Evolutionary conservation across 306 rosid genomes (phyloP).

Genomic region (Malus asiatica): DNA sequence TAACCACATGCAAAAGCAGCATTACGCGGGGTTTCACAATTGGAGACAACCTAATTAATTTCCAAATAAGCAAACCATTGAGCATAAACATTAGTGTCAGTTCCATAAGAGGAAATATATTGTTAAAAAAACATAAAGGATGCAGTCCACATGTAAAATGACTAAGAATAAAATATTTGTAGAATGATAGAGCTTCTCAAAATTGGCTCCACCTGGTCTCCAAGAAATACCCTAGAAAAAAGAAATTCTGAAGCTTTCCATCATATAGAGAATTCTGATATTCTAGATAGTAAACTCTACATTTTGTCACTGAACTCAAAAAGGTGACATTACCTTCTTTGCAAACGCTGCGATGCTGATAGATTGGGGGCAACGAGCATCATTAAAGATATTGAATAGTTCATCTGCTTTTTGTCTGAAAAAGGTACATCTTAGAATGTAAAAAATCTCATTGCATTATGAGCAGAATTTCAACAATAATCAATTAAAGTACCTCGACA

Average conservation of each 20-base stretch:
- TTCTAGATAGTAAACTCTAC: not conserved
- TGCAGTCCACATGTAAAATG: not conserved
- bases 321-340: constrained; percentile 46
- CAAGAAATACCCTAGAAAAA: not conserved
- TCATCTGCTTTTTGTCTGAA: constrained; percentile 65
- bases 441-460: not conserved
- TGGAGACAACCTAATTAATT: constrained; percentile 46
- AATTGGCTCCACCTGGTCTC: not conserved
- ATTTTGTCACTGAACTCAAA: not conserved
- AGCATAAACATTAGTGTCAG: not conserved
- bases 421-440: not conserved
- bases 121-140: not conserved
- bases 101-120: not conserved
- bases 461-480: not conserved
- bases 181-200: not conserved
- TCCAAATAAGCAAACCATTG: not conserved
- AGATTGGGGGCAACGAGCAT: constrained; percentile 55
- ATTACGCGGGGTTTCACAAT: constrained; percentile 37
- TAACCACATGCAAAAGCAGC: constrained; percentile 62
- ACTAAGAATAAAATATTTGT: not conserved
- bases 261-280: not conserved
- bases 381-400: constrained; percentile 47
- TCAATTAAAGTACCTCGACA: not conserved
- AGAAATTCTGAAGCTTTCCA: not conserved
- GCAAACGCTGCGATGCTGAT: constrained; percentile 60